Conservation (phyloP, 495 filamentous ascomycete genomes). For the Xylaria intraflava region DNA sequence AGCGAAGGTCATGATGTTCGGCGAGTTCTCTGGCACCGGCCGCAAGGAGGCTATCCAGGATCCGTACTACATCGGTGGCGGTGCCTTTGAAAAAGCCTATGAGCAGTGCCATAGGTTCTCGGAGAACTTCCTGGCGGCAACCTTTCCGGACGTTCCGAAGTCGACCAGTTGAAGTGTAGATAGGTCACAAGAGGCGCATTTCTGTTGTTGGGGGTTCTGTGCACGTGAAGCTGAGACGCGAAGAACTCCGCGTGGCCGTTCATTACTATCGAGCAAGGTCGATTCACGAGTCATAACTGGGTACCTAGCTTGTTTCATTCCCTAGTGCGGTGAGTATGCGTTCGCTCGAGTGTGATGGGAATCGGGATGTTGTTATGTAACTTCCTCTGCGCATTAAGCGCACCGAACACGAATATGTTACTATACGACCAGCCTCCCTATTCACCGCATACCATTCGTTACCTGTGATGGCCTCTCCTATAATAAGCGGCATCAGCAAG, state of each 20-base stretch:
- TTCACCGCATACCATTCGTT: too few species aligned
- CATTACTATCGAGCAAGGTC: not conserved
- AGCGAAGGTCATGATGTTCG: slow-evolving; percentile 71
- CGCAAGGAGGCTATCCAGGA: slow-evolving; percentile 71
- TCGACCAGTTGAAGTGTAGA: slow-evolving; percentile 4
- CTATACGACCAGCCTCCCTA: not conserved
- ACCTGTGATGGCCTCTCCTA: too few species aligned
- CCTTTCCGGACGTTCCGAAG: slow-evolving; percentile 36
- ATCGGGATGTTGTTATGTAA: not conserved
- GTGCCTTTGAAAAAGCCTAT: slow-evolving; percentile 81
- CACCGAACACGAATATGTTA: not conserved
- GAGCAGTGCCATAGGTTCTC: slow-evolving; percentile 78
- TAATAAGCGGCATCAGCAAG: too few species aligned
- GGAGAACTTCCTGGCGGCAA: slow-evolving; percentile 57
- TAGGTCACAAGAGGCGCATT: too few species aligned
- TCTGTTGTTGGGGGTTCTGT: too few species aligned
- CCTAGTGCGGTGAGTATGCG: not conserved
- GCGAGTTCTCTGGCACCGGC: slow-evolving; percentile 66
- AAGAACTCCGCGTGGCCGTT: not conserved
- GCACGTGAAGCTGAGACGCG: too few species aligned
- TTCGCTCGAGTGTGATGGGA: not conserved
- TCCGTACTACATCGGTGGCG: slow-evolving; percentile 81
- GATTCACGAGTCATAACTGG: not conserved
- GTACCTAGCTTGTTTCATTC: not conserved
- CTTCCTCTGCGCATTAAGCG: not conserved